phyloP scores from a whole-genome alignment of 148 eudicot genomes.

The Rhododendron williamsianum region DNA sequence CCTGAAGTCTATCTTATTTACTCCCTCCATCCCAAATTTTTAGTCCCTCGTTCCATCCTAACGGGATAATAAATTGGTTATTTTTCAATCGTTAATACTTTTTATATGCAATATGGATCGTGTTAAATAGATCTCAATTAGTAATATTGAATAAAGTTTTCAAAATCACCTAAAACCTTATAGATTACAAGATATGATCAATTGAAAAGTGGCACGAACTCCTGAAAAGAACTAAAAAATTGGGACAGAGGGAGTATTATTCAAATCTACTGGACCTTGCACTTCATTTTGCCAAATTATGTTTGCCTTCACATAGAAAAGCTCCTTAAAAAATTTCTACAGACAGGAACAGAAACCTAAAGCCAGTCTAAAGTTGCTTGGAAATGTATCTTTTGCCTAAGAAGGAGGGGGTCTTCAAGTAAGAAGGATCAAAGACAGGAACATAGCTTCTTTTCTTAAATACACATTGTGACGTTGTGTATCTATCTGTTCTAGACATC shows the following conservation, averaged over 20 bases:
- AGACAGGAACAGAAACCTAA: neutral
- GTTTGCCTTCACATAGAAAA: neutral
- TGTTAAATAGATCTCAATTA: too few relatives aligned
- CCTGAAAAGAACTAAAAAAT: too few relatives aligned
- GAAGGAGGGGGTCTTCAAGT: neutral
- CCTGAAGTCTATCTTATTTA: neutral
- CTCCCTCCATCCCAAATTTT: too few relatives aligned
- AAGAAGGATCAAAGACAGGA: neutral
- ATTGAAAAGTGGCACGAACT: too few relatives aligned
- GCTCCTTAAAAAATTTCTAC: neutral
- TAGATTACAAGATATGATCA: too few relatives aligned
- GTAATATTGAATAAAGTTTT: too few relatives aligned
- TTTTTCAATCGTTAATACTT: too few relatives aligned
- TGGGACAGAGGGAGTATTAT: neutral
- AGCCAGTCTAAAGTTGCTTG: neutral
- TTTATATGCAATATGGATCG: too few relatives aligned
- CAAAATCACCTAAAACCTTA: too few relatives aligned
- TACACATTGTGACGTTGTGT: neutral
- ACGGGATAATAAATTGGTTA: too few relatives aligned
- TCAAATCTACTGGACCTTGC: neutral
- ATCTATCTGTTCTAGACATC: neutral
- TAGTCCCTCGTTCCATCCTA: too few relatives aligned
- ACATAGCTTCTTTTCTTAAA: neutral
- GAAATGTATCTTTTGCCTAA: neutral
- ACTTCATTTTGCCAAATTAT: neutral